Evolutionary conservation across 257 asterid species (phyloP).

Genomic region (Solanum etuberosum): DNA sequence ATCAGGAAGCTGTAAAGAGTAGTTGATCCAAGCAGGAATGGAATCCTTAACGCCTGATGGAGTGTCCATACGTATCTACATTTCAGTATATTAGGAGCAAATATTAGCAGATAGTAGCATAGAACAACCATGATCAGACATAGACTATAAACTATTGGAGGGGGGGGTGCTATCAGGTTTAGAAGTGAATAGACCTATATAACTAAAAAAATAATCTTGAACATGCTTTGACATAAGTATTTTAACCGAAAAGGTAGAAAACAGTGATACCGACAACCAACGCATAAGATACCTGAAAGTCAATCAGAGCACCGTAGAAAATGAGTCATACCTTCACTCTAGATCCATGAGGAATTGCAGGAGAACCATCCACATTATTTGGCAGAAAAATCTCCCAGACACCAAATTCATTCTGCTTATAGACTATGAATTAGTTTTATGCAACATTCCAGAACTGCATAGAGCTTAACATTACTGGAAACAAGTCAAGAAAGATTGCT

Average conservation of each 20-base stretch:
- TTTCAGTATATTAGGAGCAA: conserved; percentile 5
- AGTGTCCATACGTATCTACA: conserved; percentile 96
- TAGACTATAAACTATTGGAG: neutral
- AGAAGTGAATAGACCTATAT: neutral
- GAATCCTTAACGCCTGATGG: conserved; percentile 93
- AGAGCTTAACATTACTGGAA: neutral
- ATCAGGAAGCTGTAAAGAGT: conserved; percentile 89
- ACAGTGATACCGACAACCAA: neutral
- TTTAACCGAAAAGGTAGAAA: neutral
- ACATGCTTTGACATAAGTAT: neutral
- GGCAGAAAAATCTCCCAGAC: conserved; percentile 97
- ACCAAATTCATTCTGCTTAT: conserved; percentile 87
- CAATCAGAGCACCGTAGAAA: neutral
- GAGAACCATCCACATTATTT: conserved; percentile 86
- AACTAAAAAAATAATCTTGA: neutral
- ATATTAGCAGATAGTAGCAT: neutral
- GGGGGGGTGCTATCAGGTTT: neutral
- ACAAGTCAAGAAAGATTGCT: neutral
- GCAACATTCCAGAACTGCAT: neutral
- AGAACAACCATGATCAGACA: neutral
- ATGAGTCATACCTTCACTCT: conserved; percentile 66
- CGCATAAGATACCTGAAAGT: neutral
- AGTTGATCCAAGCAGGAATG: conserved; percentile 99
- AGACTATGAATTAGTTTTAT: conserved; percentile 2
- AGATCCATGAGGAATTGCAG: conserved; percentile 94